Base-by-base conservation (phyloP, 495 filamentous ascomycete species). In the Lepidopterella palustris region DNA sequence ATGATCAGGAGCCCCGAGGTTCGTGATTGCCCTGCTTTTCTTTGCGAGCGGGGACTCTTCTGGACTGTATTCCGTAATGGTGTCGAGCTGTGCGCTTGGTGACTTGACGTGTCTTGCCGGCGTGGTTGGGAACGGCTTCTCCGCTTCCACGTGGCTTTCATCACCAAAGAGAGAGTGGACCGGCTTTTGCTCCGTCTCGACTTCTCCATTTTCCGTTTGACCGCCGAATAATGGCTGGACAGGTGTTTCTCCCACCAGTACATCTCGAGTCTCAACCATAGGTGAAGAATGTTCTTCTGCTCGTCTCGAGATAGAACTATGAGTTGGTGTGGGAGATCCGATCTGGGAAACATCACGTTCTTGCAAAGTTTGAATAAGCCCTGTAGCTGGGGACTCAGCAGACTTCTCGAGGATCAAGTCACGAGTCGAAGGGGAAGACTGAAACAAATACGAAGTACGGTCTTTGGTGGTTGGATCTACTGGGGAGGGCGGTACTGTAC, bases 391-490 rank as follows among this genome's bases (percentile, higher is more conserved):
- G 21, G 51, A 54, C 27, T 54, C 35, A 55, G 48, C 32, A 52
- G n/a, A 55, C 53, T 45, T 45, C 28, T 52, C 68, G 62, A 70
- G 25, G 61, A 40, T 53, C 69, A 61, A 45, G 15, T 45, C 69
- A 56, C 72, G 68, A 50, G 68, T 73, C n/a, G 76, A 75, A 3
- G 79, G 79, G 3, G 82, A 80, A 11, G 80, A 78, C 31, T 76
- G 66, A 61, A 84, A 82, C 2, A 84, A 72, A 25, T 76, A 69
- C 20, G 81, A 80, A 3, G 79, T 76, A 45, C 76, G 73, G 47
- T 82, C 80, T 59, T 81, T 81, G 3, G 78, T 77, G 2, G 76
- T 77, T 32, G 80, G 74, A 31, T 80, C 74, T n/a, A 78, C 69
- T 29, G 78, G 74, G 21, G 75, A 72, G 45, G 75, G 70, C 25